phyloP scores from a whole-genome alignment of 441 rosid species.

The Hura crepitans region DNA sequence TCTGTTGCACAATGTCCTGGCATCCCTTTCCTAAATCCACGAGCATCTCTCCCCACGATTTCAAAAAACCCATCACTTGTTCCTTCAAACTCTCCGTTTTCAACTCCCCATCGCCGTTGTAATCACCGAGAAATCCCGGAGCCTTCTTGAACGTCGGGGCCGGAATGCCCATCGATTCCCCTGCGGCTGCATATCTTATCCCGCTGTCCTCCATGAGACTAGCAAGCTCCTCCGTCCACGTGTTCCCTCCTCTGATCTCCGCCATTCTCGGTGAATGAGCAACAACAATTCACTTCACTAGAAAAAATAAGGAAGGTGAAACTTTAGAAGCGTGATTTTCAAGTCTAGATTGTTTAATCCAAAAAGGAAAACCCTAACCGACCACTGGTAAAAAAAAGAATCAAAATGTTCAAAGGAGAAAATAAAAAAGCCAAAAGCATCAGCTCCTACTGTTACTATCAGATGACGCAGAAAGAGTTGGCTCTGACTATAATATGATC shows the following conservation, averaged over 20 bases:
- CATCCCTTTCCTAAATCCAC: conserved; percentile 85
- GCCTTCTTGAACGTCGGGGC: conserved; percentile 23
- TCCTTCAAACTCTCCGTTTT: conserved; percentile 53
- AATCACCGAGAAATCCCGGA: conserved; percentile 9
- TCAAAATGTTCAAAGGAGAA: conserved; percentile 34
- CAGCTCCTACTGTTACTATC: conserved; percentile 18
- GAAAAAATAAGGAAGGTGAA: conserved; percentile 20
- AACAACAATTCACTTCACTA: neutral
- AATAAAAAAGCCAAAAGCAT: conserved; percentile 26
- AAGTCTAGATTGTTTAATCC: conserved; percentile 37
- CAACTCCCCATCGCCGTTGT: conserved; percentile 16
- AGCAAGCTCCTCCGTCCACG: conserved; percentile 77
- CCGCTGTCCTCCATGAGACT: conserved; percentile 55
- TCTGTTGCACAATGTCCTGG: conserved; percentile 65
- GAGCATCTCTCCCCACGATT: conserved; percentile 89
- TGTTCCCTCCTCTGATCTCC: conserved; percentile 47
- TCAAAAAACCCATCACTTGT: conserved; percentile 62
- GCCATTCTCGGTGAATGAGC: conserved; percentile 33
- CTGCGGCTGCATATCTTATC: conserved; percentile 36
- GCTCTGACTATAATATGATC: conserved; percentile 30
- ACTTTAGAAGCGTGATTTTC: conserved; percentile 61
- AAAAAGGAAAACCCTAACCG: conserved; percentile 35
- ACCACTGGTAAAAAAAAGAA: conserved; percentile 40
- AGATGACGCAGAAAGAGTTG: conserved; percentile 27
- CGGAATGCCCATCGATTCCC: conserved; percentile 34